Percentiles rank a stretch among this genome's conserved stretches.
Conservation (phyloP, 2,329 filamentous ascomycete species). For the Orbilia ellipsospora region DNA sequence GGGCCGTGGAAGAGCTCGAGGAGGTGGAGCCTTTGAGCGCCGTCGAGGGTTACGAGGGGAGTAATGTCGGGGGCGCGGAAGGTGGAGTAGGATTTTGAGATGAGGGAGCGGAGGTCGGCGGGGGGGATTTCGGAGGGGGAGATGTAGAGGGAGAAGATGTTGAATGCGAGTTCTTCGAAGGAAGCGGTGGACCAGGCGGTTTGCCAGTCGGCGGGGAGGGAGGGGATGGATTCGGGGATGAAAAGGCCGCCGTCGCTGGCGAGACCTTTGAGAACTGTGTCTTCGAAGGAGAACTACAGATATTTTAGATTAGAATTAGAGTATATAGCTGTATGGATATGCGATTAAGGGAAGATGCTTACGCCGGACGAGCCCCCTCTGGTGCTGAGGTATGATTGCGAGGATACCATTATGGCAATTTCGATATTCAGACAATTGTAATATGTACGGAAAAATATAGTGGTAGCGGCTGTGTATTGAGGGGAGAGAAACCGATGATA, state of each 20-base stretch:
- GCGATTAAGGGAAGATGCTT: conserved; percentile 58
- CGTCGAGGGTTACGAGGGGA: conserved; percentile 80
- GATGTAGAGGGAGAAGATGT: conserved; percentile 89
- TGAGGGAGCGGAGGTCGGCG: conserved; percentile 82
- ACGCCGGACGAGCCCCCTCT: conserved; percentile 73
- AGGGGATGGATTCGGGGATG: conserved; percentile 83
- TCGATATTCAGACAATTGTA: background rate
- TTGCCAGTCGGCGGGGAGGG: conserved; percentile 72
- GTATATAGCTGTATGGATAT: conserved; percentile 2
- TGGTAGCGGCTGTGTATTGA: too few species aligned
- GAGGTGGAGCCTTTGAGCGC: conserved; percentile 78
- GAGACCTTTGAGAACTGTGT: conserved; percentile 88
- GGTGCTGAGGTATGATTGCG: conserved; percentile 72
- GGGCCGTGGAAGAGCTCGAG: conserved; percentile 97
- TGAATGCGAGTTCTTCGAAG: conserved; percentile 83
- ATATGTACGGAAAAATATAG: too few species aligned
- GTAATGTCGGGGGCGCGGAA: conserved; percentile 84
- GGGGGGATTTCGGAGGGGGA: conserved; percentile 82
- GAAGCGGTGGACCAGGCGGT: conserved; percentile 79
- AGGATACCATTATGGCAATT: conserved; percentile 33
- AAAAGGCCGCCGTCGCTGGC: conserved; percentile 88
- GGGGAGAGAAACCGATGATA: background rate
- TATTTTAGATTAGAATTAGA: conserved; percentile 10
- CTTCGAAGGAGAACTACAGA: conserved; percentile 83
- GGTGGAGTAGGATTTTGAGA: conserved; percentile 85